Conservation (phyloP, 495 filamentous ascomycete genomes). For the Podospora fimiseda region DNA sequence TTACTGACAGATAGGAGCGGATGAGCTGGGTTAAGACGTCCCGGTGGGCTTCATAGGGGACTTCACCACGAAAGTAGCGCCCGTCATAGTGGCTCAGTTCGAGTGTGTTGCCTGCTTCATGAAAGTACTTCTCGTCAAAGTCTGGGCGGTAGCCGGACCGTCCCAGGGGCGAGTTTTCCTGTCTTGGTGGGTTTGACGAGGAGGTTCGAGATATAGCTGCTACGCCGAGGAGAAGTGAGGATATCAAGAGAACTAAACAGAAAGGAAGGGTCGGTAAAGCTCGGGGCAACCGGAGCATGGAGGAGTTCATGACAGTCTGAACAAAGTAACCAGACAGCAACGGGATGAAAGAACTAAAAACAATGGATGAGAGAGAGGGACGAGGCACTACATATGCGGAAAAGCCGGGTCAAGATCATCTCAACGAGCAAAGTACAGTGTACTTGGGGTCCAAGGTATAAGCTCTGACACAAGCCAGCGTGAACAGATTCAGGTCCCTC, state of each 20-base stretch:
- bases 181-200: background rate
- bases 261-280: background rate
- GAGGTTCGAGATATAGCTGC: background rate
- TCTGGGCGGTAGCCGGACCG: background rate
- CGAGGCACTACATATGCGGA: background rate
- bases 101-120: slow-evolving; percentile 52
- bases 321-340: background rate
- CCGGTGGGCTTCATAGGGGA: slow-evolving; percentile 58
- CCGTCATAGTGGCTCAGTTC: slow-evolving; percentile 65
- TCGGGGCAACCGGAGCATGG: background rate
- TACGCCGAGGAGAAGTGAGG: background rate
- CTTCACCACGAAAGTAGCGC: slow-evolving; percentile 56
- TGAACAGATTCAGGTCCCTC: background rate
- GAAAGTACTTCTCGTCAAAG: slow-evolving; percentile 40
- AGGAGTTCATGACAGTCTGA: background rate
- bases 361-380: background rate
- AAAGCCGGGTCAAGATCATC: background rate
- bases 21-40: slow-evolving; percentile 62
- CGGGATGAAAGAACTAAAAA: background rate
- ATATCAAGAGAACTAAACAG: background rate
- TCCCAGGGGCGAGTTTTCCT: background rate
- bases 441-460: no score
- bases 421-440: no score
- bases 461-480: no score
- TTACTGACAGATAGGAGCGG: slow-evolving; percentile 64